Percentiles rank a stretch among this genome's conserved stretches.
These are phyloP conservation scores for Eremothecium coryli DNA, from an alignment of 1,139 yeast genomes.

Conservation along the genomic window DNA sequence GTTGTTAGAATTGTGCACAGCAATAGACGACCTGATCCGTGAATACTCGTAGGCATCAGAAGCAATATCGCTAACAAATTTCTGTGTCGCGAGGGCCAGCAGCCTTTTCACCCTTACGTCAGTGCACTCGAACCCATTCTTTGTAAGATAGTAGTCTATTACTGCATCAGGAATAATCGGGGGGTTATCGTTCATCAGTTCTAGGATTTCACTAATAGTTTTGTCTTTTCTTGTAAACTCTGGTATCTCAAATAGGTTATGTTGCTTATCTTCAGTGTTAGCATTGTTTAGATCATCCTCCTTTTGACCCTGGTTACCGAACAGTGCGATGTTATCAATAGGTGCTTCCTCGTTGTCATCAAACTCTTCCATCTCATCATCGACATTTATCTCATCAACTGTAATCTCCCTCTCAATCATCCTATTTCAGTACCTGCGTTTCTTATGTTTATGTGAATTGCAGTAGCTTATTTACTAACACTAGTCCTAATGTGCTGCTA, in stretches of 20 bases:
- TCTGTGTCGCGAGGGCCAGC: slow-evolving; percentile 90
- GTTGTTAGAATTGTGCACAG: slow-evolving; percentile 74
- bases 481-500: background rate
- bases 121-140: slow-evolving; percentile 78
- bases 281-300: slow-evolving; percentile 14
- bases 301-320: slow-evolving; percentile 15
- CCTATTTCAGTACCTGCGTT: too few relatives aligned
- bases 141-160: slow-evolving; percentile 85
- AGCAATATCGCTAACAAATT: slow-evolving; percentile 87
- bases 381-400: slow-evolving; percentile 25
- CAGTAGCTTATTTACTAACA: too few relatives aligned
- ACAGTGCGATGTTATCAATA: slow-evolving; percentile 30
- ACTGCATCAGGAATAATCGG: slow-evolving; percentile 98
- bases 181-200: slow-evolving; percentile 85
- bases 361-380: slow-evolving; percentile 34
- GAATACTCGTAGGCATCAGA: slow-evolving; percentile 96
- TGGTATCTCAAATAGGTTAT: slow-evolving; percentile 46
- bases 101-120: slow-evolving; percentile 76
- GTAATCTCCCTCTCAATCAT: slow-evolving; percentile 16
- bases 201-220: slow-evolving; percentile 74
- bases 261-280: slow-evolving; percentile 11
- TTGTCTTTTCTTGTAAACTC: slow-evolving; percentile 77
- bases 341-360: slow-evolving; percentile 36
- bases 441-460: background rate
- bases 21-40: slow-evolving; percentile 73